Evolutionary conservation across 1,139 yeast species (phyloP), one percentile per base, ranked within the genome.

Genomic region (Oligophagozyma castellii): DNA sequence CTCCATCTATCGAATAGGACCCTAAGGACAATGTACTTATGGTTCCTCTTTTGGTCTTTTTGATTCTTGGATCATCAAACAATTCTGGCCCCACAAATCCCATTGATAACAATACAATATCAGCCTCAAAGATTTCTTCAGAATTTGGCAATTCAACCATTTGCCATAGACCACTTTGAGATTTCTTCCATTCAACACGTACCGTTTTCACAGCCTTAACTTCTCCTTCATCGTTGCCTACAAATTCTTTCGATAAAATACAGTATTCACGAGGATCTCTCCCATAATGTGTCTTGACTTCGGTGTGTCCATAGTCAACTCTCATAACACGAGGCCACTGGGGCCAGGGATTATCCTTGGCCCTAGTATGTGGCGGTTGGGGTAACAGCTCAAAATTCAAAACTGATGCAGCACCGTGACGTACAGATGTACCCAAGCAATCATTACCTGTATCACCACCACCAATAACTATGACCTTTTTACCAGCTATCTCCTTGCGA

Each of bases 401-500:
- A 31, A 89, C 95, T n/a, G 93, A 78, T 55, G 79, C 75, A 40
- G 96, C 96, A 23, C 95, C 95, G 53, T 89, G 96, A 61, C 98
- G 78, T 25, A 93, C 89, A 18, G 95, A 73, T 22, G 98, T 89
- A 60, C 96, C 98, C 52, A 89, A 70, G 70, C 96, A 89, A 65
- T 89, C 98, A 53, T 89, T 89, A 71, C 98, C 98, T 25, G 98
- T 89, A 58, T 89, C 98, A 70, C 98, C 98, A 64, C 98, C 98
- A 51, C 98, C 98, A 63, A 89, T 86, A 35, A 89, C 96, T 50
- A 89, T 74, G 35, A 89, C 96, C 42, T 80, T 66, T 65, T 86
- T 89, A 43, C 93, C 96, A 39, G 67, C 73, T 37, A 89, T 60
- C 38, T 70, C 67, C 42, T 67, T 61, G 43, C 78, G 72, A 34